phyloP scores from a whole-genome alignment of 2,329 filamentous ascomycete genomes.

The Aureobasidium subglaciale region DNA sequence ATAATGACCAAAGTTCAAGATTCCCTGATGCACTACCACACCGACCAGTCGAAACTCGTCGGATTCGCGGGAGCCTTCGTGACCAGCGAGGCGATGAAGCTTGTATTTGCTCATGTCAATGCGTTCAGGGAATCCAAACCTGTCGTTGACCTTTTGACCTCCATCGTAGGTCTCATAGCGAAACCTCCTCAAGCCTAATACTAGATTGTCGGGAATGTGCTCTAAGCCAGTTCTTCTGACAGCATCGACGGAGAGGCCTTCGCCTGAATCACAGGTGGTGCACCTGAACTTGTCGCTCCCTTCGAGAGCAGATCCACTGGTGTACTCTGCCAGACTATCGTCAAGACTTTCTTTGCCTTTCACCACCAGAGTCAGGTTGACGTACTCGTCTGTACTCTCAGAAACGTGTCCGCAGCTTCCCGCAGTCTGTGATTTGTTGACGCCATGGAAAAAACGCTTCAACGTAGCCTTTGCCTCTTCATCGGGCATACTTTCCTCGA shows the following conservation, averaged over 20 bases:
- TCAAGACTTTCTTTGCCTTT: slow-evolving; percentile 79
- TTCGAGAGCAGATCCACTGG: slow-evolving; percentile 93
- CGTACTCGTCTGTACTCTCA: slow-evolving; percentile 82
- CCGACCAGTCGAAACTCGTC: slow-evolving; percentile 94
- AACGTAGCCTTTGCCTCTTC: slow-evolving; percentile 64
- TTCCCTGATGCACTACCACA: slow-evolving; percentile 86
- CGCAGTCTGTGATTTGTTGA: slow-evolving; percentile 88
- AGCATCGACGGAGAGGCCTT: slow-evolving; percentile 65
- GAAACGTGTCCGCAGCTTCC: slow-evolving; percentile 93
- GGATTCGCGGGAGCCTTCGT: slow-evolving; percentile 47
- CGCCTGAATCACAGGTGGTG: slow-evolving; percentile 66
- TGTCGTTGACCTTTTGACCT: slow-evolving; percentile 89
- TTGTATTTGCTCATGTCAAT: slow-evolving; percentile 90
- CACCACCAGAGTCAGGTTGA: slow-evolving; percentile 91
- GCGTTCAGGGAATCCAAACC: slow-evolving; percentile 75
- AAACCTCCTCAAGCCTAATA: slow-evolving; percentile 88
- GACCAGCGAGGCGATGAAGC: slow-evolving; percentile 69
- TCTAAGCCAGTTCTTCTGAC: slow-evolving; percentile 91
- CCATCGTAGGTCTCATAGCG: slow-evolving; percentile 71
- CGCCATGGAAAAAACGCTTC: slow-evolving; percentile 80
- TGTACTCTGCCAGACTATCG: slow-evolving; percentile 89
- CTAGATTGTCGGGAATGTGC: slow-evolving; percentile 85
- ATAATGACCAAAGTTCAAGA: slow-evolving; percentile 90
- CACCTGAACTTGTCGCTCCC: slow-evolving; percentile 98
- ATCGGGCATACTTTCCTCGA: slow-evolving; percentile 71